Base-by-base conservation (phyloP, 1,284 basidiomycete genomes). In the Exobasidium rhododendri region DNA sequence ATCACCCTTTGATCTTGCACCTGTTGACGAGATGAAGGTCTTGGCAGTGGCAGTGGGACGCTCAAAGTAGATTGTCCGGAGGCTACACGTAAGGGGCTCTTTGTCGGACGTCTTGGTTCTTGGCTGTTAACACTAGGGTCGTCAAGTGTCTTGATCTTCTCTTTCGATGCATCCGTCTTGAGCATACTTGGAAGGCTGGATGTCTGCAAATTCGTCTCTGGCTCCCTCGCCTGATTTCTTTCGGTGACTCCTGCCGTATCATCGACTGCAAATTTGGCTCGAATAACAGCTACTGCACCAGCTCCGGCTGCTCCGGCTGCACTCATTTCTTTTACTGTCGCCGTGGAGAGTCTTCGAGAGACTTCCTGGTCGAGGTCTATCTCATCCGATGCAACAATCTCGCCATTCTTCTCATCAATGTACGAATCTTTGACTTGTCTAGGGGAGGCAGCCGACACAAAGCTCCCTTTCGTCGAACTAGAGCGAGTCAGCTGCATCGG, bases 251-350 rank as follows among this genome's bases (percentile, higher is more conserved):
- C 35, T 40, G 17, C 17, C 35, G 7, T 40, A 10, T 17, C 17
- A 40, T 40, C 35, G 17, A 20, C 57, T 6, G 46, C 57, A 32
- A 58, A 52, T 22, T 43, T 46, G 2, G 57, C 57, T 14, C 57
- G 57, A 47, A 58, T 58, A n/a, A 46, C 28, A 56, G 57, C 44
- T 43, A 58, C 10, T 30, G 57, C 44, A 6, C 20, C 40, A 11
- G 32, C 40, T 13, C 55, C 55, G 2, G 55, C 29, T 32, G 55
- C 30, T 47, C 55, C 55, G 28, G 55, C 55, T 3, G 55, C 55
- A 6, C 30, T 43, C 51, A 28, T 29, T 13, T 13, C n/a, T 17
- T n/a, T 30, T 26, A 17, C 45, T 55, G 32, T 31, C 50, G 50
- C 44, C 44, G n/a, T n/a, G n/a, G n/a, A n/a, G n/a, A n/a, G n/a